Conservation (phyloP, 768 basidiomycete species). For the Obba rivulosa region DNA sequence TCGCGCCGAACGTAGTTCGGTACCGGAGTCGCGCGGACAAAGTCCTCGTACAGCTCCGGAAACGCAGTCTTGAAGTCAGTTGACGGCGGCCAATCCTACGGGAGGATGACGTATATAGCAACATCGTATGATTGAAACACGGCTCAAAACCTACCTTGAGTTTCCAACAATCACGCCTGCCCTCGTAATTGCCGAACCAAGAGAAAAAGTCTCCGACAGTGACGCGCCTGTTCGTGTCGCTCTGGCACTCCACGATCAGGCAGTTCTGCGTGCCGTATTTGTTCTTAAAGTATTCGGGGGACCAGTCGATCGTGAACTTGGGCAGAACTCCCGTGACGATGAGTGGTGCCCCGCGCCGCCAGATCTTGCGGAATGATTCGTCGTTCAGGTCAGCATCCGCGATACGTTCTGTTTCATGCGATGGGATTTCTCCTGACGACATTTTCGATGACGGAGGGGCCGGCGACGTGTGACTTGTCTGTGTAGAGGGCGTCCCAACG, state of each 20-base stretch:
- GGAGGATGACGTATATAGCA: background rate
- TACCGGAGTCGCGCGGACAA: slow-evolving; percentile 75
- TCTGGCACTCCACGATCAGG: slow-evolving; percentile 80
- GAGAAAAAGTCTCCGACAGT: slow-evolving; percentile 78
- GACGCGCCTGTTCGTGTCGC: slow-evolving; percentile 53
- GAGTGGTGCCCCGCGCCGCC: slow-evolving; percentile 71
- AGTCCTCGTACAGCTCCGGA: slow-evolving; percentile 84
- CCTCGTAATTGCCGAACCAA: slow-evolving; percentile 65
- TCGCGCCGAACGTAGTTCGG: slow-evolving; percentile 90
- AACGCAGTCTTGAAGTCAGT: slow-evolving; percentile 80
- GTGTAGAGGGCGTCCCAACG: slow-evolving; percentile 3
- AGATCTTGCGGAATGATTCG: slow-evolving; percentile 59
- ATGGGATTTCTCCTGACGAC: slow-evolving; percentile 28
- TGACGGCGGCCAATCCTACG: slow-evolving; percentile 91
- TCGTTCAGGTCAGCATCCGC: slow-evolving; percentile 46
- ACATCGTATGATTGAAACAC: background rate
- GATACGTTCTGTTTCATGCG: slow-evolving; percentile 42
- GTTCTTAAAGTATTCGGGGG: slow-evolving; percentile 73
- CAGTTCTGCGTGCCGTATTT: slow-evolving; percentile 60
- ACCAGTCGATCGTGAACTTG: slow-evolving; percentile 71
- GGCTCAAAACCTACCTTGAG: slow-evolving; percentile 49
- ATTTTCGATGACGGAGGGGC: slow-evolving; percentile 1
- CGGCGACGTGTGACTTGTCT: background rate
- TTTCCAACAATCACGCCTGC: slow-evolving; percentile 58
- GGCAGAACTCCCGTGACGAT: slow-evolving; percentile 64